Evolutionary conservation across 164 flowering plant genomes (phyloP).

Genomic region (Chimonanthus salicifolius): DNA sequence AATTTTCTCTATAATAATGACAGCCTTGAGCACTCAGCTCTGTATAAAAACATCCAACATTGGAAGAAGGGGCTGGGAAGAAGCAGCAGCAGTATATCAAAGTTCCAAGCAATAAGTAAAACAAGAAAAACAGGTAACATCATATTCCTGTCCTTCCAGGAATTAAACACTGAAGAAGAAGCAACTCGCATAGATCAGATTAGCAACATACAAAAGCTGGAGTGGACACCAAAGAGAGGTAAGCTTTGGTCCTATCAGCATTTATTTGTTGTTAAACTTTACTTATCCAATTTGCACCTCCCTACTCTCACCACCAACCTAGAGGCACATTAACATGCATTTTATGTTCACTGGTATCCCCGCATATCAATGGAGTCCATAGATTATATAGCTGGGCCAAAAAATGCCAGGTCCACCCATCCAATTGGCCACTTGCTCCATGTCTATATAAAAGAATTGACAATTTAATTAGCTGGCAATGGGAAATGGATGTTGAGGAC

Average conservation of each 20-base stretch:
- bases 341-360: neutral
- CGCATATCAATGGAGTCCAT: too few species aligned
- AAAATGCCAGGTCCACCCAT: too few species aligned
- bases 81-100: neutral
- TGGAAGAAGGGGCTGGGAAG: conserved; percentile 10
- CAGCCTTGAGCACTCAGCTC: conserved; percentile 15
- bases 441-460: neutral
- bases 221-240: conserved; percentile 15
- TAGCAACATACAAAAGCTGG: conserved; percentile 1
- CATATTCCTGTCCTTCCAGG: conserved; percentile 4
- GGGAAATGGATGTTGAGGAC: too few species aligned
- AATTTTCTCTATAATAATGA: conserved; percentile 34
- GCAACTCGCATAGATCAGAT: conserved; percentile 1
- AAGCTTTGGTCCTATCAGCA: neutral
- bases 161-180: neutral
- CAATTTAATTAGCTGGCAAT: too few species aligned
- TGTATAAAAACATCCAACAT: conserved; percentile 23
- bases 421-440: too few species aligned
- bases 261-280: too few species aligned
- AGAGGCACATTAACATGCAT: too few species aligned
- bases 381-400: too few species aligned
- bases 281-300: neutral
- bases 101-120: too few species aligned
- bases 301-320: neutral
- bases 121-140: neutral